Percentiles rank a stretch among this genome's conserved stretches.
Conservation (phyloP, 768 basidiomycete species). For the Russula griseocarnosa region DNA sequence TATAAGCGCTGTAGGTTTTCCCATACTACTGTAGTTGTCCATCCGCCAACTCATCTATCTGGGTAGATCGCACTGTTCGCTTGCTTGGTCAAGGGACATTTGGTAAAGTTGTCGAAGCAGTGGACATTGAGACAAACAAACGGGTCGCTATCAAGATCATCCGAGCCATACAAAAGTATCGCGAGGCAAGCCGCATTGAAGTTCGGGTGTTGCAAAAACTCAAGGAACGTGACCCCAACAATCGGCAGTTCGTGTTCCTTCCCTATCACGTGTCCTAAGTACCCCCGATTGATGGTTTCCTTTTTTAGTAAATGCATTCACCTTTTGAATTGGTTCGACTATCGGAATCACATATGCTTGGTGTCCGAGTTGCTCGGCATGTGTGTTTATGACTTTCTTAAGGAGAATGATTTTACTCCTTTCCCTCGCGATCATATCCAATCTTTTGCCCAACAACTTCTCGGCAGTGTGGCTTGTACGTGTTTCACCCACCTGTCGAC, state of each 20-base stretch:
- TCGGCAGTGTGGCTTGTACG: conserved; percentile 92
- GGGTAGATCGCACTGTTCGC: conserved; percentile 84
- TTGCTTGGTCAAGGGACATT: conserved; percentile 97
- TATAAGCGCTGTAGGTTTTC: conserved; percentile 67
- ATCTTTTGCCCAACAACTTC: conserved; percentile 86
- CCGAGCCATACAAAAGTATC: conserved; percentile 95
- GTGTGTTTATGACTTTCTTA: conserved; percentile 98
- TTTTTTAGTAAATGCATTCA: conserved; percentile 91
- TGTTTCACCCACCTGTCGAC: conserved; percentile 28
- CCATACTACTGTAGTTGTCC: background rate
- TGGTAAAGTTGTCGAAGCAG: conserved; percentile 95
- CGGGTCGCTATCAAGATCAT: conserved; percentile 98
- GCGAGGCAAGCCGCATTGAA: conserved; percentile 98
- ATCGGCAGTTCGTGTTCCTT: conserved; percentile 67
- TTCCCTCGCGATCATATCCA: conserved; percentile 97
- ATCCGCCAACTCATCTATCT: conserved; percentile 12
- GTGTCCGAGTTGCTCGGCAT: conserved; percentile 94
- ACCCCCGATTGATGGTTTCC: conserved; percentile 27
- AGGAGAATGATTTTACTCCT: conserved; percentile 94
- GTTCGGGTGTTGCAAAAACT: conserved; percentile 91
- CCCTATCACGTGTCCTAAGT: conserved; percentile 15
- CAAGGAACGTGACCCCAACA: conserved; percentile 81
- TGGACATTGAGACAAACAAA: conserved; percentile 69
- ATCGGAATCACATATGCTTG: conserved; percentile 94
- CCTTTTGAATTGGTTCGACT: conserved; percentile 91